A percentile compares a stretch with the other conserved stretches of the same genome.
phyloP scores from a whole-genome alignment of 1,284 basidiomycete genomes.

The Sanguinoderma infundibulare region DNA sequence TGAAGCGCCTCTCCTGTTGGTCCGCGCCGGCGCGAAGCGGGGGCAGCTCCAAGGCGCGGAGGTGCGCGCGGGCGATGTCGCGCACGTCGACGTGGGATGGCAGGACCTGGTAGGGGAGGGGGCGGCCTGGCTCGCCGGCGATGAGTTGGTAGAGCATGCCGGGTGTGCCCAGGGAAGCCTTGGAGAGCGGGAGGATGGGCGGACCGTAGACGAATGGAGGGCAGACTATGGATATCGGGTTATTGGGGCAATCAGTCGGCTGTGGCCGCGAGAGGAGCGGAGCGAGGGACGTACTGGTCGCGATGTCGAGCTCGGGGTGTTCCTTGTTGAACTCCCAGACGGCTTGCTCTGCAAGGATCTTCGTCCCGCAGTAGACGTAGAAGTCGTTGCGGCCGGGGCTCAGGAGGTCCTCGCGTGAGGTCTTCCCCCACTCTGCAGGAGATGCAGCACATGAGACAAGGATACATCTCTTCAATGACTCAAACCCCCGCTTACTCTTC shows the following conservation, averaged over 20 bases:
- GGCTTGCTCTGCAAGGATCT: neutral
- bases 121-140: neutral
- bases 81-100: neutral
- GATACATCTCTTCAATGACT: neutral
- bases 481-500: neutral
- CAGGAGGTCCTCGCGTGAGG: neutral
- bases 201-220: conserved; percentile 3
- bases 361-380: neutral
- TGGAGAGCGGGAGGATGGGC: neutral
- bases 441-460: neutral
- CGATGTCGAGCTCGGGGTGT: neutral
- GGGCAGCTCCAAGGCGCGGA: neutral
- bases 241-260: neutral
- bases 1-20: conserved; percentile 22
- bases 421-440: neutral
- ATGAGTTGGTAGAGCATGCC: conserved; percentile 13
- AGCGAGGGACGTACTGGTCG: neutral
- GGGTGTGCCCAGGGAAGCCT: conserved; percentile 1
- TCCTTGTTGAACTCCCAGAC: neutral
- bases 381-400: neutral
- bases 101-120: neutral
- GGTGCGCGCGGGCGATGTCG: conserved; percentile 1
- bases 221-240: conserved; percentile 12
- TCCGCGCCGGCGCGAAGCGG: neutral
- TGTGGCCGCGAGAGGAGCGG: neutral